Percentiles rank a stretch among this genome's conserved stretches.
Conservation (phyloP, 1,139 yeast species). For the Suhomyces chickasaworum region DNA sequence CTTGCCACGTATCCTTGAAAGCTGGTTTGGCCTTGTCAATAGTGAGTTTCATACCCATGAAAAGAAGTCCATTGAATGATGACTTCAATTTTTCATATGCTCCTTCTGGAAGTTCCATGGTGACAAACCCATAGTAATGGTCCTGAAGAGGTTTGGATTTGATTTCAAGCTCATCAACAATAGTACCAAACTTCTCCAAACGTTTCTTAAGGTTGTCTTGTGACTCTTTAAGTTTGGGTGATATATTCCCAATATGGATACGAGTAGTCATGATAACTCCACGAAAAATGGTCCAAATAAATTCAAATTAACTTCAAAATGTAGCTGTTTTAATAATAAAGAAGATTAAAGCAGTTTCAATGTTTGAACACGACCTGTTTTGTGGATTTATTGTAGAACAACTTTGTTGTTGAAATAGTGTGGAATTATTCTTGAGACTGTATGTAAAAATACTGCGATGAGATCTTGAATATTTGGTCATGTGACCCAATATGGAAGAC, state of each 20-base stretch:
- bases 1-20: conserved; percentile 43
- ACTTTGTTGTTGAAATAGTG: background rate
- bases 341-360: too few species aligned
- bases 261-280: conserved; percentile 30
- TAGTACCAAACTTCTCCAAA: conserved; percentile 51
- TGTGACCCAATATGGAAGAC: background rate
- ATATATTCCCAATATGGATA: conserved; percentile 71
- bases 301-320: background rate
- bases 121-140: conserved; percentile 66
- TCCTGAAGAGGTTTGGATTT: conserved; percentile 52
- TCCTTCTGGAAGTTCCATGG: conserved; percentile 52
- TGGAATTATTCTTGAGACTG: background rate
- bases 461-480: background rate
- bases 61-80: conserved; percentile 68
- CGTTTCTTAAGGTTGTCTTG: conserved; percentile 47
- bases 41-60: conserved; percentile 68
- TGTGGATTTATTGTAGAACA: background rate
- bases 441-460: conserved; percentile 2
- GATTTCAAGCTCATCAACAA: conserved; percentile 47
- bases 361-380: too few species aligned
- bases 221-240: conserved; percentile 51
- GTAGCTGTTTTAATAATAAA: too few species aligned
- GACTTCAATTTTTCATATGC: conserved; percentile 51
- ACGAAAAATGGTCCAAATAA: background rate
- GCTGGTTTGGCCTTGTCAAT: conserved; percentile 50